Base-by-base conservation (phyloP, 1,284 basidiomycete genomes). In the Mycosarcoma mackinlayi region DNA sequence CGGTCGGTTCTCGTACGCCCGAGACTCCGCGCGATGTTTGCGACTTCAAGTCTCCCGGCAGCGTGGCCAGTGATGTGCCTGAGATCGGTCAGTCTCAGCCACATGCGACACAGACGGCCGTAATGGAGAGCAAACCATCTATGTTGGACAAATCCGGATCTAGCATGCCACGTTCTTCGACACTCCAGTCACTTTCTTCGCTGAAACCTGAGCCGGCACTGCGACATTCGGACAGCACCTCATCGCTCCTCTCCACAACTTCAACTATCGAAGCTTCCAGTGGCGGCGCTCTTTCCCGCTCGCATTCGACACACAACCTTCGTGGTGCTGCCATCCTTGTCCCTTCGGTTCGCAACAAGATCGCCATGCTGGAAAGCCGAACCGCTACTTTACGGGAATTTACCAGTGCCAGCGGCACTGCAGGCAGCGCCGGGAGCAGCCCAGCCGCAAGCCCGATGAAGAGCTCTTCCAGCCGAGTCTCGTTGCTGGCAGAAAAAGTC, bases 291-390 rank as follows among this genome's bases (percentile, higher is more conserved):
- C 37, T 69, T 3, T 63, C 57, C 14, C 56, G 69, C 27, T 69
- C 68, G 18, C 60, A 69, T 16, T 68, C 57, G 21, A 62, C 64
- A 9, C 72, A 75, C 53, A 72, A 72, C 19, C 56, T 75, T 5
- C 65, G 75, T 10, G 75, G 65, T 0, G 42, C 66, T 11, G 45
- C 69, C 6, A 49, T 78, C 10, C 62, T 78, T 33, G 71, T 78
- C 14, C 77, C 77, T 7, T 76, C 74, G 35, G 77, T 79, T 8
- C 60, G 77, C 18, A 77, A 75, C 63, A 79, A 79, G 70, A 78
- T 79, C 30, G 76, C 76, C 9, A 61, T 72, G 74, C 52, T 79
- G 28, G 77, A 79, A 53, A 62, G 48, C 16, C 44, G 76, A 4
- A 53, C 53, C 18, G 41, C 66, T 10, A 67, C 73, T 0, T 39